Base-by-base conservation (phyloP, 2,329 filamentous ascomycete species). In the Talaromyces sp. region DNA sequence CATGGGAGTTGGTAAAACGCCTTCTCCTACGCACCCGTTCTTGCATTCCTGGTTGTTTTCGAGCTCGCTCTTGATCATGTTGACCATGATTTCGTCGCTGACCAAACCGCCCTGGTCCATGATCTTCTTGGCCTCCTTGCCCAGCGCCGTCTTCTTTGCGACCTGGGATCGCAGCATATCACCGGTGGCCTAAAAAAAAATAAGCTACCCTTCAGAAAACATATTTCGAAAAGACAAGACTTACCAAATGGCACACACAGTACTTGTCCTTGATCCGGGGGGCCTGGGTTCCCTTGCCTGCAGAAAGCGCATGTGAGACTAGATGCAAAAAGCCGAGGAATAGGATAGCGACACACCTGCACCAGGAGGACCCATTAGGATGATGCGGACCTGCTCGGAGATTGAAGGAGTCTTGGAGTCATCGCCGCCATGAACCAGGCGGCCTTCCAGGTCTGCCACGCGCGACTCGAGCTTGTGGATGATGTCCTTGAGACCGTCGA, bases 141-240 rank as follows among this genome's bases (percentile, higher is more conserved):
- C 95, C 67, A 99, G 87, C 63, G 90, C 81, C 62, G 95, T 99
- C 88, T 98, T 97, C 82, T 96, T 96, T 68, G 94, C 90, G 75
- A 99, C 95, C 80, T 99, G 95, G 69, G 93, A 96, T 74, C 95
- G 92, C 74, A 99, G 87, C 95, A 99, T 99, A 81, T 99, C 95
- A 77, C 95, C 95, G 63, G 95, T 99, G 66, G 95, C 95, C 93
- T 97, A 71, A 57, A 65, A 55, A 30, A 44, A 54, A 56, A 31
- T 28, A 2, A 12, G 18, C 44, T 10, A 23, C 12, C 2, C 67
- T 62, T 61, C 63, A 59, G 60, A 61, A 60, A 50, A 58, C 44
- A 60, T 61, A 28, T 68, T 23, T 23, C 23, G 16, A 57, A 50
- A 14, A 74, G 23, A 23, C 23, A 23, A 34, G 23, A 57, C 89